phyloP scores from a whole-genome alignment of 2,329 filamentous ascomycete genomes.

The Aurifilum marmelostoma region DNA sequence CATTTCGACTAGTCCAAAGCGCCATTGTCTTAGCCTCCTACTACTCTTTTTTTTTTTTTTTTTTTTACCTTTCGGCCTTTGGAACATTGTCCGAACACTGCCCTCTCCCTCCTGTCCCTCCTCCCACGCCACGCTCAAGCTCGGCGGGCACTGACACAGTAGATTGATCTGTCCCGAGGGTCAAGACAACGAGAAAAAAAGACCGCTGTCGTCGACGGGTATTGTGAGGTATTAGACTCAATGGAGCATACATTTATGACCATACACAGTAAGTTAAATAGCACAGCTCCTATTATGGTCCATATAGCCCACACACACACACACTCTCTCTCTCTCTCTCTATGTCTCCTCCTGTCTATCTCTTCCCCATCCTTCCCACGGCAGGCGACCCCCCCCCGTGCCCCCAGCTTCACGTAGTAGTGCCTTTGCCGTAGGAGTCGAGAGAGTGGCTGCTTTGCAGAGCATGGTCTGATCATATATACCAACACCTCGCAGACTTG shows the following conservation, averaged over 20 bases:
- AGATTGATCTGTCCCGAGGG: constrained; percentile 31
- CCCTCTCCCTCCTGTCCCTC: background rate
- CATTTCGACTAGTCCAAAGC: constrained; percentile 17
- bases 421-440: background rate
- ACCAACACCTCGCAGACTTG: constrained; percentile 60
- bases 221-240: constrained; percentile 33
- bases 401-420: background rate
- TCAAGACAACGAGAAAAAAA: background rate
- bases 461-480: constrained; percentile 9
- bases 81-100: constrained; percentile 24
- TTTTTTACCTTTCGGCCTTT: constrained; percentile 7
- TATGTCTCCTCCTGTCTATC: too few relatives aligned
- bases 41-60: too few relatives aligned
- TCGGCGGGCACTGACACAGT: constrained; percentile 29
- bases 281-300: constrained; percentile 4
- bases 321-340: too few relatives aligned
- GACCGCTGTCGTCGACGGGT: constrained; percentile 18
- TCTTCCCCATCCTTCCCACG: too few relatives aligned
- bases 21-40: constrained; percentile 26
- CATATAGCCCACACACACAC: background rate
- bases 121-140: constrained; percentile 14
- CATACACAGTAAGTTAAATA: constrained; percentile 72
- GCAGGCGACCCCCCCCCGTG: background rate
- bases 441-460: background rate
- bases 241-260: constrained; percentile 92